These are phyloP conservation scores for Collybiopsis confluens DNA, from an alignment of 768 basidiomycete species.

Conservation along the genomic window DNA sequence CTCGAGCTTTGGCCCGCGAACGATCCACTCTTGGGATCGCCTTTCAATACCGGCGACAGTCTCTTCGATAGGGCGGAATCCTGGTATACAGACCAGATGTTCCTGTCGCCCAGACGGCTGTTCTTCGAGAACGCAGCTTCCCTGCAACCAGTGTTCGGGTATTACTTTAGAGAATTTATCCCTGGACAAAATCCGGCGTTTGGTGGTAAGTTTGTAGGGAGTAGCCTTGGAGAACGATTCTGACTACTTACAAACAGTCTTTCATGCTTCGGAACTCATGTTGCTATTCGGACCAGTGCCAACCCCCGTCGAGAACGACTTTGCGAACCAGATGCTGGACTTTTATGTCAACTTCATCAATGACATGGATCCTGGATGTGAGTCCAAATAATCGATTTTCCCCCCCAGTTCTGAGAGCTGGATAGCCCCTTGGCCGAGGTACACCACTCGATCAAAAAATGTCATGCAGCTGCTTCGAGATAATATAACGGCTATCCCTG, in stretches of 20 bases:
- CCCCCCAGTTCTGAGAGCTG: no score
- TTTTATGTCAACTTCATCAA: slow-evolving; percentile 56
- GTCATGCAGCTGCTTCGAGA: slow-evolving; percentile 48
- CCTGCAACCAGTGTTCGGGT: slow-evolving; percentile 46
- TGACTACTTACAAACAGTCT: slow-evolving; percentile 26
- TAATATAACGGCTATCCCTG: slow-evolving; percentile 51
- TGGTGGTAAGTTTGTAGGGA: slow-evolving; percentile 43
- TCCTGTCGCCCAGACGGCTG: slow-evolving; percentile 42
- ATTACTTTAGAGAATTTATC: slow-evolving; percentile 54
- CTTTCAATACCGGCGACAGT: slow-evolving; percentile 56
- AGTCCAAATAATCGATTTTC: no score
- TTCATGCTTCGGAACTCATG: slow-evolving; percentile 44
- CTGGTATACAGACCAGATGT: slow-evolving; percentile 61
- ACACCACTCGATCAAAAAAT: slow-evolving; percentile 24
- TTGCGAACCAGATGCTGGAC: slow-evolving; percentile 44
- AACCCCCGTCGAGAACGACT: slow-evolving; percentile 34
- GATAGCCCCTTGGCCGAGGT: slow-evolving; percentile 45
- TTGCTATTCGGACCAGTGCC: slow-evolving; percentile 48
- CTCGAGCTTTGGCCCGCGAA: slow-evolving; percentile 43
- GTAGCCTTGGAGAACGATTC: not conserved
- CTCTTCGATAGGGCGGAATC: slow-evolving; percentile 52
- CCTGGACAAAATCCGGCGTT: slow-evolving; percentile 44
- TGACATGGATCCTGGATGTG: slow-evolving; percentile 53
- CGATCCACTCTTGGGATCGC: slow-evolving; percentile 40
- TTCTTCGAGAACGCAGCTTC: slow-evolving; percentile 46